phyloP scores from a whole-genome alignment of 257 asterid genomes.

The Buddleja alternifolia region DNA sequence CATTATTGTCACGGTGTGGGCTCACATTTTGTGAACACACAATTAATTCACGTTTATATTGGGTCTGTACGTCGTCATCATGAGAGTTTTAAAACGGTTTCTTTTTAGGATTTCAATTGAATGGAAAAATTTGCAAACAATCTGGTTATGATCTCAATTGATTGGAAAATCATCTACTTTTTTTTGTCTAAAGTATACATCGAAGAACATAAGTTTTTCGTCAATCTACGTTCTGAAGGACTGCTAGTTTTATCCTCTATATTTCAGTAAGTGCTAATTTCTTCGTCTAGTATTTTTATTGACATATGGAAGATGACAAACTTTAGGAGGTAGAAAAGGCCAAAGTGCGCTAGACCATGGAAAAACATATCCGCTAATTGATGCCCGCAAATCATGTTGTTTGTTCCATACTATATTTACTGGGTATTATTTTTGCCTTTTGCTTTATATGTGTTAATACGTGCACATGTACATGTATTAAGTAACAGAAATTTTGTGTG shows the following conservation, averaged over 20 bases:
- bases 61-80: background rate
- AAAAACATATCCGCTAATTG: background rate
- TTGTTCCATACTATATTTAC: too few relatives aligned
- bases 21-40: slow-evolving; percentile 2
- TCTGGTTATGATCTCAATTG: background rate
- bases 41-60: slow-evolving; percentile 7
- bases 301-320: background rate
- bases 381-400: background rate
- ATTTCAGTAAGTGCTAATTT: background rate
- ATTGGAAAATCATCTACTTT: background rate
- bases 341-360: background rate
- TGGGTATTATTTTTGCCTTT: too few relatives aligned
- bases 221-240: background rate
- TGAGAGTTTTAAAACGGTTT: background rate
- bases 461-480: too few relatives aligned
- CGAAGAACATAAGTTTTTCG: background rate
- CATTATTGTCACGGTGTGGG: background rate
- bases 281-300: background rate
- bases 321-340: background rate
- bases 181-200: background rate
- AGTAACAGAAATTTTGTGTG: too few relatives aligned
- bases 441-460: too few relatives aligned
- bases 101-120: too few relatives aligned
- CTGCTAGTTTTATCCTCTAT: too few relatives aligned
- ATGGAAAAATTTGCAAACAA: background rate